Percentiles rank a stretch among this genome's conserved stretches.
These are phyloP conservation scores for Syzygium jambos DNA, from an alignment of 345 rosid genomes.

Conservation along the genomic window DNA sequence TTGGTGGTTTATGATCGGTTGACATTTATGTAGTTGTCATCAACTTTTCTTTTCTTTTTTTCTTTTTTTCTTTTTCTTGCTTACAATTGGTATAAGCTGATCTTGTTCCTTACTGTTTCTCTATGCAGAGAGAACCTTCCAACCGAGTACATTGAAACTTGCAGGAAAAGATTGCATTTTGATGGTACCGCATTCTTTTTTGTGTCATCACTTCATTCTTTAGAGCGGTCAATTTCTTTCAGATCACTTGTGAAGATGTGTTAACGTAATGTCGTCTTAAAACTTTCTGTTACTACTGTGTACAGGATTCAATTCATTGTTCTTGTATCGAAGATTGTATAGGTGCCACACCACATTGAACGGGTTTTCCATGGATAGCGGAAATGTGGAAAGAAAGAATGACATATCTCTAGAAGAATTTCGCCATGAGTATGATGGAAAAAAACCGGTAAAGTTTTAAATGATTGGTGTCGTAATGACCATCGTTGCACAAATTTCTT, in stretches of 20 bases:
- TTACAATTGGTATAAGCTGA: not conserved
- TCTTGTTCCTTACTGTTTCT: not conserved
- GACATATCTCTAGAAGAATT: conserved; percentile 55
- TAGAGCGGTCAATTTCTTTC: not conserved
- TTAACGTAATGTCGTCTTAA: not conserved
- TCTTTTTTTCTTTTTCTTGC: not conserved
- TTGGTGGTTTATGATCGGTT: not conserved
- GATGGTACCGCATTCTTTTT: conserved; percentile 28
- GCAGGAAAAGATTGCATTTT: conserved; percentile 38
- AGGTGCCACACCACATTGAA: conserved; percentile 68
- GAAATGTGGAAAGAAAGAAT: conserved; percentile 62
- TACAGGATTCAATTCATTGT: conserved; percentile 77
- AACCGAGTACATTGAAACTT: conserved; percentile 21
- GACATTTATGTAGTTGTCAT: not conserved
- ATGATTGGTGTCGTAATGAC: not conserved
- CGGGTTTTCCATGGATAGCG: conserved; percentile 55
- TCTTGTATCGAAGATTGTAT: conserved; percentile 79
- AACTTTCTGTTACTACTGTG: not conserved
- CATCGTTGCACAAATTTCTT: not conserved
- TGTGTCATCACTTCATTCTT: not conserved
- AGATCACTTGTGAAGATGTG: not conserved
- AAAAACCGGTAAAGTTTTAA: conserved; percentile 50
- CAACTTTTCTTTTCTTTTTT: not conserved
- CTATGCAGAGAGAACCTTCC: conserved; percentile 52
- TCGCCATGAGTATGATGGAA: conserved; percentile 40